Evolutionary conservation across 306 rosid genomes (phyloP).

Genomic region (Pyrus pyrifolia): DNA sequence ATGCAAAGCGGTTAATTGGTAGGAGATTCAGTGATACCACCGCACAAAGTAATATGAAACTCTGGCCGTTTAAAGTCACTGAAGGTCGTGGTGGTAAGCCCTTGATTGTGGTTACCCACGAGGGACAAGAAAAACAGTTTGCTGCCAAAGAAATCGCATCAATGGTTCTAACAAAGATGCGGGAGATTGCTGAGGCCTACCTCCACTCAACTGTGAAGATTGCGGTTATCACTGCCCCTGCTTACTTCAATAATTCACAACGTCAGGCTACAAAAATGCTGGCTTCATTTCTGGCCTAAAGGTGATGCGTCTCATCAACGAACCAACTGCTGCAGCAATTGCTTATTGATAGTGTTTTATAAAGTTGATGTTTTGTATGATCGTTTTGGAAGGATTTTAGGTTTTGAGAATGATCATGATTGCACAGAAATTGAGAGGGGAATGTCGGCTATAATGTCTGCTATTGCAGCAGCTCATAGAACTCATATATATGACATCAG

Average conservation of each 20-base stretch:
- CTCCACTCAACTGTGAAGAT: neutral
- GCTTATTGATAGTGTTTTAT: neutral
- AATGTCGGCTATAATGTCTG: too few species aligned
- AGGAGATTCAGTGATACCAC: neutral
- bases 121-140: neutral
- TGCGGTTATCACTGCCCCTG: neutral
- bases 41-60: neutral
- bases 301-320: neutral
- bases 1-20: neutral
- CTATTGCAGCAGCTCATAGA: too few species aligned
- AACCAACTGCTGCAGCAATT: conserved; percentile 8
- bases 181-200: neutral
- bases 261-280: neutral
- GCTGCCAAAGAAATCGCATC: neutral
- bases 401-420: too few species aligned
- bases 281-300: neutral
- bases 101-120: neutral
- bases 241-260: conserved; percentile 1
- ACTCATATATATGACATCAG: too few species aligned
- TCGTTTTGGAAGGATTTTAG: too few species aligned
- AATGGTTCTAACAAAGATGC: neutral
- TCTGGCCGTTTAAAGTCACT: neutral
- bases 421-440: too few species aligned
- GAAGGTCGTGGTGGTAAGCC: neutral
- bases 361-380: too few species aligned